Conservation (phyloP, 176 grass and related monocot genomes). For the Panicum miliaceum region DNA sequence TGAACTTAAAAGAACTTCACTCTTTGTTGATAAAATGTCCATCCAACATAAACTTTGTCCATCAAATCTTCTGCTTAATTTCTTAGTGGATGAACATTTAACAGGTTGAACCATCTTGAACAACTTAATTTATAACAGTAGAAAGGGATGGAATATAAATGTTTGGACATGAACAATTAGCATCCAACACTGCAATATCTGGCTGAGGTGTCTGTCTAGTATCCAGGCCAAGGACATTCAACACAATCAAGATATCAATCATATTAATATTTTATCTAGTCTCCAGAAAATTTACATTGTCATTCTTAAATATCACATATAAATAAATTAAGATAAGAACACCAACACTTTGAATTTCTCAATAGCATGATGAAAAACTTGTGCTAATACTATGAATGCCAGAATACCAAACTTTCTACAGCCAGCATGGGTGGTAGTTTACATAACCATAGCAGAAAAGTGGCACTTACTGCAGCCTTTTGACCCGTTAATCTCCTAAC, state of each 20-base stretch:
- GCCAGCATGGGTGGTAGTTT: not conserved
- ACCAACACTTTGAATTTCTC: not conserved
- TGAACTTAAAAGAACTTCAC: constrained; percentile 28
- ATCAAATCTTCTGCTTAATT: constrained; percentile 20
- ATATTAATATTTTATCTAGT: not conserved
- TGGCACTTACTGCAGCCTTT: constrained; percentile 76
- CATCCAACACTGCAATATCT: constrained; percentile 2
- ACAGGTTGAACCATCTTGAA: not conserved
- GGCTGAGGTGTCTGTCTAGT: not conserved
- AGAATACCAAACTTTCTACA: constrained; percentile 7
- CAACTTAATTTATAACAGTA: not conserved
- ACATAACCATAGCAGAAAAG: constrained; percentile 20
- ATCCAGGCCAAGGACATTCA: not conserved
- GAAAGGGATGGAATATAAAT: not conserved
- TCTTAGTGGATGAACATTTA: not conserved
- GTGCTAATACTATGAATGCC: not conserved
- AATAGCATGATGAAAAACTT: not conserved
- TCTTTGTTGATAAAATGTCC: not conserved
- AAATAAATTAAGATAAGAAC: not conserved
- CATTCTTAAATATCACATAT: constrained; percentile 11
- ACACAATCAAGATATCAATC: constrained; percentile 14
- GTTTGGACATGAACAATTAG: constrained; percentile 13
- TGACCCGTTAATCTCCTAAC: constrained; percentile 81
- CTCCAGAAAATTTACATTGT: not conserved
- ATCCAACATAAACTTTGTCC: constrained; percentile 15